phyloP scores from a whole-genome alignment of 495 filamentous ascomycete genomes.

The Immersiella caudata region DNA sequence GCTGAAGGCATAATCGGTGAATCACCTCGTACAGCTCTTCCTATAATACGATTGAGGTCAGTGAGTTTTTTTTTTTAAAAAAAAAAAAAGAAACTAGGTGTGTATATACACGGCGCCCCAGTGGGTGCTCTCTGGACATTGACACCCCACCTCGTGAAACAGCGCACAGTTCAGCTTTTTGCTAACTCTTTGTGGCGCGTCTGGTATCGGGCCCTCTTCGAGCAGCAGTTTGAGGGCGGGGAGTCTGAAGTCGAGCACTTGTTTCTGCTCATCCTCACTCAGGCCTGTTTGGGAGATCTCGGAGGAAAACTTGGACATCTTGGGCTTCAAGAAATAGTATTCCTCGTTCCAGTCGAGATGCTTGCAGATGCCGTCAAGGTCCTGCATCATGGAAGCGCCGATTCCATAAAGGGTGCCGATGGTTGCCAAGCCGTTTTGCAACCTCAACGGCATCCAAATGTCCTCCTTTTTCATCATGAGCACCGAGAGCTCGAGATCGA shows the following conservation, averaged over 20 bases:
- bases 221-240: not conserved
- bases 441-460: constrained; percentile 6
- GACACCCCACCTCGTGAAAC: constrained; percentile 5
- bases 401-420: constrained; percentile 11
- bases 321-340: not conserved
- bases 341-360: constrained; percentile 3
- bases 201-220: not conserved
- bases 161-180: not conserved
- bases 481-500: not conserved
- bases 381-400: not conserved
- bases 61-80: not conserved
- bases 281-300: not conserved
- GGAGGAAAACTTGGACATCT: not conserved
- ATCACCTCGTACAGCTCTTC: constrained; percentile 7
- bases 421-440: not conserved
- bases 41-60: not conserved
- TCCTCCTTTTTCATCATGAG: constrained; percentile 11
- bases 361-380: not conserved
- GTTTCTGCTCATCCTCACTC: not conserved
- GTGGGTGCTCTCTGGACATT: constrained; percentile 7
- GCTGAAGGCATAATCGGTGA: constrained; percentile 12
- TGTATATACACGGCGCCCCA: constrained; percentile 4
- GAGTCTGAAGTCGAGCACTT: not conserved
- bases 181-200: not conserved
- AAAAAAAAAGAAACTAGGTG: not conserved